A percentile compares a stretch with the other conserved stretches of the same genome.
These are phyloP conservation scores for Tremella mesenterica DNA, from an alignment of 768 basidiomycete genomes.

Conservation along the genomic window DNA sequence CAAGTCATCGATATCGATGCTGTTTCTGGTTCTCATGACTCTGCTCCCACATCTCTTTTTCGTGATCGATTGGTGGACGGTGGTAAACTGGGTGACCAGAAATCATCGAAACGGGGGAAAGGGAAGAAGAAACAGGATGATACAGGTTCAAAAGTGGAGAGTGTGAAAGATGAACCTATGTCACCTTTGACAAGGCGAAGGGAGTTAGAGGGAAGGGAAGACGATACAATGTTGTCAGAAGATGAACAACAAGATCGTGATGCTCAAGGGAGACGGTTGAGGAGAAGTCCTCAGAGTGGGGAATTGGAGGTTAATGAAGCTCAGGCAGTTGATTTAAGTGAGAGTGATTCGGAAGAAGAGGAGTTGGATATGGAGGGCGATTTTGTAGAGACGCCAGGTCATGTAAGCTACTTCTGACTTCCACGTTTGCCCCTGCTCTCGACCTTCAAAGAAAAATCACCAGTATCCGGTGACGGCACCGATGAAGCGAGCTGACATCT, in stretches of 20 bases:
- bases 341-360: constrained; percentile 41
- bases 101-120: constrained; percentile 4
- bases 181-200: constrained; percentile 26
- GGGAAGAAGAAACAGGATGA: constrained; percentile 12
- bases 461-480: no score
- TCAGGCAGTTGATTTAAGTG: constrained; percentile 40
- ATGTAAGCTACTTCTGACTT: constrained; percentile 9
- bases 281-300: constrained; percentile 12
- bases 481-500: no score
- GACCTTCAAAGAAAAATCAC: no score
- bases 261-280: constrained; percentile 24
- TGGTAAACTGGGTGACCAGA: constrained; percentile 9
- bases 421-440: neutral
- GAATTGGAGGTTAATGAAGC: constrained; percentile 28
- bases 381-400: constrained; percentile 20
- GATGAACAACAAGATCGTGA: constrained; percentile 37
- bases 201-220: constrained; percentile 15
- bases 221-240: constrained; percentile 35
- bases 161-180: constrained; percentile 28
- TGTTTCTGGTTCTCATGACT: constrained; percentile 37
- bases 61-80: constrained; percentile 21
- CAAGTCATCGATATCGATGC: constrained; percentile 36
- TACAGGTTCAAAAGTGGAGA: constrained; percentile 1
- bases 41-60: constrained; percentile 37
- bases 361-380: constrained; percentile 37